Conservation (phyloP, 345 rosid species). For the Hypericum androsaemum region DNA sequence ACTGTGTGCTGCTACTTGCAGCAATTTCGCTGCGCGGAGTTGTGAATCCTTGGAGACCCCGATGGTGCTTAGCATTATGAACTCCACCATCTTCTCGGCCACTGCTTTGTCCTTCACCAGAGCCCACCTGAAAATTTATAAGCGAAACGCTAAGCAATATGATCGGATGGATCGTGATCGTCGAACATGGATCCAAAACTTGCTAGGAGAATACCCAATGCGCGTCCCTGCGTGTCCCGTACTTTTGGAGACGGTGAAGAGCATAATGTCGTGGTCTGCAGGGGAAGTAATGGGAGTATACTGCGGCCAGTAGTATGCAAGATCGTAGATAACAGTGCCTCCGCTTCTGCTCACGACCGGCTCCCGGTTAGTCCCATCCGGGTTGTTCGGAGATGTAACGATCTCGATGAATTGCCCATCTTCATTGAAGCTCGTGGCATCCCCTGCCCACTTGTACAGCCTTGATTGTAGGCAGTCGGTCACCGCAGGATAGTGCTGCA, state of each 20-base stretch:
- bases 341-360: slow-evolving; percentile 56
- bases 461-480: slow-evolving; percentile 76
- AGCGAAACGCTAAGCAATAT: background rate
- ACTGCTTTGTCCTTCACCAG: slow-evolving; percentile 60
- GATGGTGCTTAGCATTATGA: slow-evolving; percentile 66
- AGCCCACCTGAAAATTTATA: slow-evolving; percentile 51
- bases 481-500: slow-evolving; percentile 66
- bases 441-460: slow-evolving; percentile 83
- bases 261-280: slow-evolving; percentile 72
- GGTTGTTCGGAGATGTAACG: slow-evolving; percentile 89
- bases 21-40: slow-evolving; percentile 67
- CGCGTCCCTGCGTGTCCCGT: slow-evolving; percentile 95
- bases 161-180: background rate
- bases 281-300: slow-evolving; percentile 61
- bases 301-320: slow-evolving; percentile 96
- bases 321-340: slow-evolving; percentile 73
- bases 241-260: slow-evolving; percentile 75
- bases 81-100: slow-evolving; percentile 69
- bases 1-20: slow-evolving; percentile 47
- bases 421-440: slow-evolving; percentile 42
- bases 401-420: slow-evolving; percentile 73
- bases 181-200: background rate
- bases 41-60: slow-evolving; percentile 94
- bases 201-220: slow-evolving; percentile 48
- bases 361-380: slow-evolving; percentile 65